Evolutionary conservation across 1,284 basidiomycete species (phyloP).

Genomic region (Cutaneotrichosporon sp.): DNA sequence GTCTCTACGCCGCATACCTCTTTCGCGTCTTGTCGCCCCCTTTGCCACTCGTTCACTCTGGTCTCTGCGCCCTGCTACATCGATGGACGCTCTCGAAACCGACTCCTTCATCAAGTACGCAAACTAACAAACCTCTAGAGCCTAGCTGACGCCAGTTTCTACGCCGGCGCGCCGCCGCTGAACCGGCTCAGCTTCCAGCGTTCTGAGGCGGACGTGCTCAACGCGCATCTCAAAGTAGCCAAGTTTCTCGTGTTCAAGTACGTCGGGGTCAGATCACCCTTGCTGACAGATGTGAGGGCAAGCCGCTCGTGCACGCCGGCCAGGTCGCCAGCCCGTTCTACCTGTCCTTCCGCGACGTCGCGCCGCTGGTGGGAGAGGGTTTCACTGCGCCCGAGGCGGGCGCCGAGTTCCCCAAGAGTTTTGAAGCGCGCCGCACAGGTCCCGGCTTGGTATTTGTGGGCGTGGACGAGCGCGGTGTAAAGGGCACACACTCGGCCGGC

Average conservation of each 20-base stretch:
- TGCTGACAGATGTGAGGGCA: slow-evolving; percentile 24
- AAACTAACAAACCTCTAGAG: not conserved
- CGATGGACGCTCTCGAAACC: not conserved
- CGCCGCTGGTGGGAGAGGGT: slow-evolving; percentile 57
- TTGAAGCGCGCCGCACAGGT: slow-evolving; percentile 60
- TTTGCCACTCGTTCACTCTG: not conserved
- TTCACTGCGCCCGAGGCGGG: slow-evolving; percentile 27
- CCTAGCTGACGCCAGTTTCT: slow-evolving; percentile 53
- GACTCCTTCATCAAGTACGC: slow-evolving; percentile 1
- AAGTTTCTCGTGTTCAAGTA: slow-evolving; percentile 67
- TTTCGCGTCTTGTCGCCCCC: no score
- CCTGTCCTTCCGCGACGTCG: slow-evolving; percentile 57
- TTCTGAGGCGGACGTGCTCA: slow-evolving; percentile 64
- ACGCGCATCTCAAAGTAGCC: slow-evolving; percentile 60
- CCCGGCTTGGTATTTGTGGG: slow-evolving; percentile 66
- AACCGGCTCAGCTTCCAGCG: slow-evolving; percentile 84
- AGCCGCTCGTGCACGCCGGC: slow-evolving; percentile 41
- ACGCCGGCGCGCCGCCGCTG: slow-evolving; percentile 66
- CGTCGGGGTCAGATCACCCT: slow-evolving; percentile 2
- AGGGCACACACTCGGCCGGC: slow-evolving; percentile 52
- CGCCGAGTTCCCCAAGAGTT: slow-evolving; percentile 36
- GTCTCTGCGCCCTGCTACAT: not conserved
- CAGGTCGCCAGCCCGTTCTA: slow-evolving; percentile 54
- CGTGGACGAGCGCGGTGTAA: slow-evolving; percentile 59
- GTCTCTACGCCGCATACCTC: no score